Evolutionary conservation across 306 rosid species (phyloP), one percentile per base, ranked within the genome.

Genomic region (Rubus idaeus): DNA sequence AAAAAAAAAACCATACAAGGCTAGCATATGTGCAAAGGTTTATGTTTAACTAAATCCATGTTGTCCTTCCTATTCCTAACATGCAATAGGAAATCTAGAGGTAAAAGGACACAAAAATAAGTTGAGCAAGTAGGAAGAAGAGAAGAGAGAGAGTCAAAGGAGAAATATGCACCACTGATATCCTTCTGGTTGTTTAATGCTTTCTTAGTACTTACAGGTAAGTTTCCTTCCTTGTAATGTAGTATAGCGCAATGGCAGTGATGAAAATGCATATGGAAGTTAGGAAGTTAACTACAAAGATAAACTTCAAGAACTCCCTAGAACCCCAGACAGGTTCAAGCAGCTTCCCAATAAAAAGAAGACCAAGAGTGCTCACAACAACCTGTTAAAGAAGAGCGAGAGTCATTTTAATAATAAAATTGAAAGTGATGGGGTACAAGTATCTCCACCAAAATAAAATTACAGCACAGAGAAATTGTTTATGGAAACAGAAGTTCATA

Each of bases 251-350:
- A 74, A 94, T 90, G 63, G 98, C 97, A 64, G 97, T 94, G 82
- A 89, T 81, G 81, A 94, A 94, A 81, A 90, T 87, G 68, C 89
- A 94, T 21, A 88, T 61, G 68, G 91, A 94, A 75, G 95, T 90
- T 26, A 91, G 85, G 84, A 85, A 78, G 87, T 94, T 94, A 75
- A 90, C 91, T 16, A 90, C 76, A 83, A 94, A 89, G 86, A 94
- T 89, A 90, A 94, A 94, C 88, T 94, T 94, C 58, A 94, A 74
- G 81, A 94, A 90, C 85, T 94, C 98, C 87, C 82, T 88, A 57
- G 98, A 80, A 66, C 98, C 97, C 98, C 98, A 94, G 55, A 91
- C 81, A 81, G 98, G 96, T 75, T 91, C 97, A 78, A 94, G 97
- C 77, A 91, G 88, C 91, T 94, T 94, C 76, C 98, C 98, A 56